Conservation (phyloP, 2,329 filamentous ascomycete genomes). For the Botrytis byssoidea region DNA sequence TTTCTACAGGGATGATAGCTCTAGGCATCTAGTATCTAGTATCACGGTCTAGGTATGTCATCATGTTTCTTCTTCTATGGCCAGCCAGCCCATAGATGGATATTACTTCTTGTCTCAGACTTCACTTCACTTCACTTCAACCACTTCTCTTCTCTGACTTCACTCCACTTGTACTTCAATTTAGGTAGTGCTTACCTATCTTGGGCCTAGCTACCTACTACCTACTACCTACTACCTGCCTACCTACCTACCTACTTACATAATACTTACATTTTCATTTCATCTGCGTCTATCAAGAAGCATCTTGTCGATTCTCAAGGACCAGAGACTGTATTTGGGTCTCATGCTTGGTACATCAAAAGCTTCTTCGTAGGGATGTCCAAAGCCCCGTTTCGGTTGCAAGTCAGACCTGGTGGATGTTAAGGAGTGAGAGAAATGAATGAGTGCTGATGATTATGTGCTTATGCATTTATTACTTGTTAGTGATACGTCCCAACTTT, state of each 20-base stretch:
- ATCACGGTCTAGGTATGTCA: not conserved
- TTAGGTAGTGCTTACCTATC: not conserved
- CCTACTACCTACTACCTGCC: not conserved
- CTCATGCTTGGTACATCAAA: not conserved
- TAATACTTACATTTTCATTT: not conserved
- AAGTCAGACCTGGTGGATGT: not conserved
- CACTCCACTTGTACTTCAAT: not conserved
- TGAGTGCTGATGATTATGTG: not conserved
- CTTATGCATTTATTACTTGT: no score
- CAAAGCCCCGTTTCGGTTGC: not conserved
- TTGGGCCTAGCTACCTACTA: no score
- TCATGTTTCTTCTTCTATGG: not conserved
- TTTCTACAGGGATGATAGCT: not conserved
- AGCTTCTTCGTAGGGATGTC: not conserved
- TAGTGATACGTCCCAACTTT: not conserved
- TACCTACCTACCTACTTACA: not conserved
- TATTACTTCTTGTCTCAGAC: not conserved
- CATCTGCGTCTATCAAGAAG: not conserved
- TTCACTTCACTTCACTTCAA: not conserved
- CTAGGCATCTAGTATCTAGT: not conserved
- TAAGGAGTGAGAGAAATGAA: not conserved
- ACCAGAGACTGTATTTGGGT: not conserved
- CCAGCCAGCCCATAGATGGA: not conserved
- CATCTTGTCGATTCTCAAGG: not conserved
- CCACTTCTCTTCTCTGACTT: not conserved